Evolutionary conservation across 768 basidiomycete genomes (phyloP), one percentile per base, ranked within the genome.

Genomic region (Hygrocybe punicea): DNA sequence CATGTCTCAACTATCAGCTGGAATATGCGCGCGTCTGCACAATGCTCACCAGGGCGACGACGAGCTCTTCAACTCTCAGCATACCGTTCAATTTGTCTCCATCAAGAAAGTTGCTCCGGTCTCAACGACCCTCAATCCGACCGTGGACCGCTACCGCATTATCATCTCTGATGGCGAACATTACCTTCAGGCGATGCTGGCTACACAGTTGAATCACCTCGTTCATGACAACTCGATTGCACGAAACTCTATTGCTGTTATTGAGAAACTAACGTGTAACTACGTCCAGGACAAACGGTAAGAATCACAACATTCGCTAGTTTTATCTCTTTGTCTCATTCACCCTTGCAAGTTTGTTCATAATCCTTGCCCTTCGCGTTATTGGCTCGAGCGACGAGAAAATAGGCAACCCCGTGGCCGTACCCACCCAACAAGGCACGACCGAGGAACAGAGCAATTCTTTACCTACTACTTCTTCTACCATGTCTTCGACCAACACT

Each of bases 101-200:
- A 82, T 93, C 60, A 96, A 93, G 73, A 85, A 85, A 67, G 87
- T 97, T 39, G 63, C 75, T 6, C 66, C 70, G 48, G 67, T 69
- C 8, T 61, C 67, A n/a, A 66, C 60, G 19, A 58, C 63, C 10
- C 69, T 52, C 7, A 51, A 60, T 17, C 56, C 56, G 8, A 25
- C 71, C 45, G 61, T 78, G 45, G 87, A 89, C 65, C 77, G 87
- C 56, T 85, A 82, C 71, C 81, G 93, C 59, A 79, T 96, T 58
- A 91, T 98, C 71, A 76, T 98, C 39, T 96, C 93, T 0, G 96
- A 98, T 71, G 94, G 96, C 39, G 76, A 78, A 17, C 74, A 89
- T 62, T 97, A 90, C 69, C 78, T 89, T 48, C 97, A 98, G 70
- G 86, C 90, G 23, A 98, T 99, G 97, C 78, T 98, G 34, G 91